Evolutionary conservation across 169 alveolate species (phyloP).

Genomic region (Plasmodium gonderi): DNA sequence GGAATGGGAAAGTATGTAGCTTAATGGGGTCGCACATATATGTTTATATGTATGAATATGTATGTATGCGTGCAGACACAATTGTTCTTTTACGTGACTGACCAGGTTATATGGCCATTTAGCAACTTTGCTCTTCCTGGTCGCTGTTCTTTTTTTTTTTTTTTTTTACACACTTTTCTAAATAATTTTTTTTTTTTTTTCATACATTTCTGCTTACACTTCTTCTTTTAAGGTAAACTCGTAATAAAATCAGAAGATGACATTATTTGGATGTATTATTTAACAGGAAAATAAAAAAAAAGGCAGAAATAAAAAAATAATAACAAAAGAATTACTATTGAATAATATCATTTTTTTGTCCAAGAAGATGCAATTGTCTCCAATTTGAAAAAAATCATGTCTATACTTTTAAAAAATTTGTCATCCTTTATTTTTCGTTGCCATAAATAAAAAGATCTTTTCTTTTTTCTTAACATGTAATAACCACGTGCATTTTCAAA

Average conservation of each 20-base stretch:
- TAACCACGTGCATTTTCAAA: slow-evolving; percentile 42
- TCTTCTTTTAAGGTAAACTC: slow-evolving; percentile 50
- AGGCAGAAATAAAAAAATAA: background rate
- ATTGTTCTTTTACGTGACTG: too few species aligned
- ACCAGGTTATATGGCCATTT: too few species aligned
- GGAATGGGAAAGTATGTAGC: background rate
- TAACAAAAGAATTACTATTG: background rate
- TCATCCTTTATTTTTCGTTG: slow-evolving; percentile 40
- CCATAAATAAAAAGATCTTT: slow-evolving; percentile 46
- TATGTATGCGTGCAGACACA: background rate
- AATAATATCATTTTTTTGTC: slow-evolving; percentile 16
- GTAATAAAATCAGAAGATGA: slow-evolving; percentile 63
- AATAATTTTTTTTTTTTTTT: background rate
- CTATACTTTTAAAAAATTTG: slow-evolving; percentile 46
- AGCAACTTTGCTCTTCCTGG: too few species aligned
- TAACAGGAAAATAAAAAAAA: slow-evolving; percentile 52
- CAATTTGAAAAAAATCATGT: slow-evolving; percentile 27
- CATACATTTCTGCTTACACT: background rate
- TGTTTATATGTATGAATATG: background rate
- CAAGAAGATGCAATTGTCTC: slow-evolving; percentile 63
- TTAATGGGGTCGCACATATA: background rate
- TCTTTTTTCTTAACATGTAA: slow-evolving; percentile 48
- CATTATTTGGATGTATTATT: slow-evolving; percentile 60
- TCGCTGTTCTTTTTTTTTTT: background rate
- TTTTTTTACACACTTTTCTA: background rate